Percentiles rank a stretch among this genome's conserved stretches.
These are phyloP conservation scores for Backusella psychrophila DNA, from an alignment of 192 early-diverging fungal species.

Conservation along the genomic window DNA sequence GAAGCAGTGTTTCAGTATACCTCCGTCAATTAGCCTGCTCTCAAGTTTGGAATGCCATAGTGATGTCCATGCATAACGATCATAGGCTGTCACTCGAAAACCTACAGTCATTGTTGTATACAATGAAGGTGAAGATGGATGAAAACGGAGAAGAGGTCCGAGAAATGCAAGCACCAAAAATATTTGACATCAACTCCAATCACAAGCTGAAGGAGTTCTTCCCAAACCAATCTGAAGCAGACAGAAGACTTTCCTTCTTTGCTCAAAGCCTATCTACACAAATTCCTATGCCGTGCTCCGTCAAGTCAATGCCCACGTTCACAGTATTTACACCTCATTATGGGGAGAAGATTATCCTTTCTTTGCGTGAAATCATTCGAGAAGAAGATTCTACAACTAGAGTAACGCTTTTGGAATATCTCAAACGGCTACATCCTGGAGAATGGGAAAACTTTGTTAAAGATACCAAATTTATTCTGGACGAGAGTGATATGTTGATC, in stretches of 20 bases:
- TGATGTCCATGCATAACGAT: conserved; percentile 68
- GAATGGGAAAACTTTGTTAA: conserved; percentile 82
- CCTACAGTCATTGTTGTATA: conserved; percentile 62
- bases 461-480: conserved; percentile 66
- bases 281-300: conserved; percentile 60
- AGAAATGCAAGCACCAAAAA: conserved; percentile 7
- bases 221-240: conserved; percentile 60
- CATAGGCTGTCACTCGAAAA: conserved; percentile 62
- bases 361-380: conserved; percentile 69
- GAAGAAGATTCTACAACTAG: conserved; percentile 67
- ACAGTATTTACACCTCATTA: conserved; percentile 73
- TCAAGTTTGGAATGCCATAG: conserved; percentile 71
- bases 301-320: conserved; percentile 67
- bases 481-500: conserved; percentile 36
- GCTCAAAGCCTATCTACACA: conserved; percentile 67
- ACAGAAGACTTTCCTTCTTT: conserved; percentile 69
- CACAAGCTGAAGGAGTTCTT: conserved; percentile 39
- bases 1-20: conserved; percentile 54
- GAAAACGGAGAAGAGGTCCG: conserved; percentile 31
- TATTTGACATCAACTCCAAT: conserved; percentile 36
- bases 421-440: conserved; percentile 58
- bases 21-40: conserved; percentile 67
- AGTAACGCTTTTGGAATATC: conserved; percentile 67
- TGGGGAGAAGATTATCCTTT: conserved; percentile 68
- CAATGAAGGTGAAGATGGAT: conserved; percentile 45